Evolutionary conservation across 2,329 filamentous ascomycete genomes (phyloP).

Genomic region (Microascus cirrosus): DNA sequence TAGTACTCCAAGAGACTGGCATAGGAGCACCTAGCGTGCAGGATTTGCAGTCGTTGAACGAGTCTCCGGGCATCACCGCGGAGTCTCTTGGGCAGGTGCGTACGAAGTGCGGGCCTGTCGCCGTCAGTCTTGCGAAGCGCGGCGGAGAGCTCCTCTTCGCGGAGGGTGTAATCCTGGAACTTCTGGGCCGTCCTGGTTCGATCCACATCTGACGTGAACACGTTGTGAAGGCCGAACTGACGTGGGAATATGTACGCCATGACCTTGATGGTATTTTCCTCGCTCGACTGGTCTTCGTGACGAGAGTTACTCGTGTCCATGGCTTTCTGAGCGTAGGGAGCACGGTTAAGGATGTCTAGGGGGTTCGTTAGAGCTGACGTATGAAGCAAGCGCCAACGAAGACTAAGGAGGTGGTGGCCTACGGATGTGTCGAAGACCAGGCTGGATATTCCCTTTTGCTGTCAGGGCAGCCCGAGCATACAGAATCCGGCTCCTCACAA

Average conservation of each 20-base stretch:
- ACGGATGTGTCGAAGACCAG: conserved; percentile 77
- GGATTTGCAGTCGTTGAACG: conserved; percentile 55
- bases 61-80: conserved; percentile 50
- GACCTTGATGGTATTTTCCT: conserved; percentile 52
- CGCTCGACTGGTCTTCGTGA: not conserved
- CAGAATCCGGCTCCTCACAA: conserved; percentile 76
- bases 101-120: not conserved
- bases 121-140: not conserved
- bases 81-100: conserved; percentile 52
- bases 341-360: conserved; percentile 8
- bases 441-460: conserved; percentile 52
- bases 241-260: conserved; percentile 91
- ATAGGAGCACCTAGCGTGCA: conserved; percentile 70
- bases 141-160: conserved; percentile 67
- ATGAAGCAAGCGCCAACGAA: not conserved
- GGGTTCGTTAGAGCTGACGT: not conserved
- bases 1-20: conserved; percentile 67
- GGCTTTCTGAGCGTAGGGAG: not conserved
- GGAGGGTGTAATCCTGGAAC: conserved; percentile 74
- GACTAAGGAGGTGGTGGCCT: conserved; percentile 21
- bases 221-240: conserved; percentile 85
- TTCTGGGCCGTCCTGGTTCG: conserved; percentile 54
- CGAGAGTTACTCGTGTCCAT: conserved; percentile 14
- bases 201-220: conserved; percentile 66
- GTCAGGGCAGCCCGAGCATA: conserved; percentile 70